These are phyloP conservation scores for Calcarisporium arbuscula DNA, from an alignment of 2,329 filamentous ascomycete species.

Conservation along the genomic window DNA sequence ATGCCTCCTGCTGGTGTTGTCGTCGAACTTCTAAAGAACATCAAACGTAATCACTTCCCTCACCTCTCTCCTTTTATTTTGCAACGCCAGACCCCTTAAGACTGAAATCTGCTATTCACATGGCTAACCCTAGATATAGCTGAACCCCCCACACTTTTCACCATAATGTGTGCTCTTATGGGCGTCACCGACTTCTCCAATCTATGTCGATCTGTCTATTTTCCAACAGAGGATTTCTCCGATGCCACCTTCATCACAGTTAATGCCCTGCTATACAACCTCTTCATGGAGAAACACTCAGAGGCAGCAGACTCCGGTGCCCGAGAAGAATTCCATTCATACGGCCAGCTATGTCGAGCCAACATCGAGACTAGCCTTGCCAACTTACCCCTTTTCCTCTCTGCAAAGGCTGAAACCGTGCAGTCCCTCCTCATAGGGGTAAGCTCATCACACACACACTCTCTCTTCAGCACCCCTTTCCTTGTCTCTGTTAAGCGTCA, in stretches of 20 bases:
- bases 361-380: slow-evolving; percentile 45
- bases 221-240: slow-evolving; percentile 43
- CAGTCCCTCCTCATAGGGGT: slow-evolving; percentile 55
- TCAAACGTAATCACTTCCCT: slow-evolving; percentile 30
- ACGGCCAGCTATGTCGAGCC: slow-evolving; percentile 34
- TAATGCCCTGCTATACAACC: slow-evolving; percentile 42
- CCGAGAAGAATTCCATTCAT: slow-evolving; percentile 29
- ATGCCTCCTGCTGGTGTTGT: slow-evolving; percentile 49
- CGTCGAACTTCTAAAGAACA: slow-evolving; percentile 39
- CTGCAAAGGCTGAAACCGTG: slow-evolving; percentile 47
- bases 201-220: slow-evolving; percentile 44
- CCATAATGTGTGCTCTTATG: slow-evolving; percentile 42
- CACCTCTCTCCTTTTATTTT: no score
- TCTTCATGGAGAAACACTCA: slow-evolving; percentile 40
- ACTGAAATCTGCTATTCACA: no score
- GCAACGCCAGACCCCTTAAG: no score
- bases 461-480: neutral
- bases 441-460: slow-evolving; percentile 23
- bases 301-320: slow-evolving; percentile 24
- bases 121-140: slow-evolving; percentile 25
- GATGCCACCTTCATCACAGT: slow-evolving; percentile 45
- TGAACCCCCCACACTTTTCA: slow-evolving; percentile 41
- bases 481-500: neutral
- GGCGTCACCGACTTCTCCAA: slow-evolving; percentile 43
- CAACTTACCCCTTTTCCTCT: slow-evolving; percentile 50